Base-by-base conservation (phyloP, 345 rosid genomes). In the Mallotus nudiflorus region DNA sequence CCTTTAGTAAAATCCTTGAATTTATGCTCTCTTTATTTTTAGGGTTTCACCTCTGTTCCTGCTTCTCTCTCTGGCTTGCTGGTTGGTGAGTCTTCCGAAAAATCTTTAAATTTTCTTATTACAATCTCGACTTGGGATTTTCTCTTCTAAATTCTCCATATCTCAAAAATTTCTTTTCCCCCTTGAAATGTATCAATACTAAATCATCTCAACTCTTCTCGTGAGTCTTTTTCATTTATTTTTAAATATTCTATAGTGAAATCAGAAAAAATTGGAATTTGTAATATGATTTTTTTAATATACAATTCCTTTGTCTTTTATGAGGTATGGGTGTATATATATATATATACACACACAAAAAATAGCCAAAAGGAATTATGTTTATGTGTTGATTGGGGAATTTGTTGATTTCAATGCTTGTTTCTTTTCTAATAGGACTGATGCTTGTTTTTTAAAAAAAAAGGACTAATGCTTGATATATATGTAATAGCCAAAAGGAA, bases 61-160 rank as follows among this genome's bases (percentile, higher is more conserved):
- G 25, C 52, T 39, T 6, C 53, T 15, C 55, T 13, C 24, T 29
- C 29, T 22, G 9, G 0, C 69, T 69, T 66, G 70, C 69, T 75
- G 88, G 85, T 69, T 84, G 82, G 79, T 77, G 46, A 65, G 67
- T 68, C 75, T 66, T 77, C 82, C 71, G 82, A 78, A 62, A 71
- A 77, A 68, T 71, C 33, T 12, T 53, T 6, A 52, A 56, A 9
- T 54, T 62, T 70, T 68, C 87, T 81, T 80, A 66, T 31, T 18
- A 57, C 53, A 62, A 56, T 65, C 74, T 77, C 75, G 81, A 48
- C 65, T 76, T 29, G 45, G 66, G 31, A 45, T 44, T 65, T n/a
- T 19, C 24, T 11, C 9, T 15, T 6, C 0, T 0, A 29, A 29
- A 33, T 33, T 11, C 46, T 33, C 44, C 14, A 35, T 31, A 20